phyloP scores from a whole-genome alignment of 2,329 filamentous ascomycete species.

The Talaromyces funiculosus region DNA sequence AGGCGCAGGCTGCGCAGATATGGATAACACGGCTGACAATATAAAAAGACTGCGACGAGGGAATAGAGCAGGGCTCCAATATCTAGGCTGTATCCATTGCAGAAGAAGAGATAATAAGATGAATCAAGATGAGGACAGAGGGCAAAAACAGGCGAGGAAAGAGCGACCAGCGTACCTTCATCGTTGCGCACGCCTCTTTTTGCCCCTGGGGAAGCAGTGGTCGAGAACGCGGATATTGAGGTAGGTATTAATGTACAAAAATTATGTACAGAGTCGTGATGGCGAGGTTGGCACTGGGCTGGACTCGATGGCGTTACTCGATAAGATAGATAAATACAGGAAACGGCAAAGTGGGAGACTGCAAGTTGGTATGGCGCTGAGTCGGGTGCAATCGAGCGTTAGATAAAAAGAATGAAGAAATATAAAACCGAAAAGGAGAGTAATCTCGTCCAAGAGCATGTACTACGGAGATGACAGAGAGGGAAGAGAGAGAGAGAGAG shows the following conservation, averaged over 20 bases:
- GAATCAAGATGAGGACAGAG: not conserved
- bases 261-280: not conserved
- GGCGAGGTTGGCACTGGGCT: not conserved
- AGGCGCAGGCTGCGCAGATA: not conserved
- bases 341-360: not conserved
- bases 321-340: not conserved
- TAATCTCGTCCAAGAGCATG: not conserved
- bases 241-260: not conserved
- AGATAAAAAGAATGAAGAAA: not conserved
- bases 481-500: not conserved
- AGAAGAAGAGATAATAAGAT: constrained; percentile 4
- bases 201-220: not conserved
- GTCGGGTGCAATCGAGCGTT: not conserved
- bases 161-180: constrained; percentile 7
- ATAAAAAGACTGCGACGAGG: not conserved
- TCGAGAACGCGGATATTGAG: not conserved
- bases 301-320: not conserved
- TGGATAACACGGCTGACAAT: not conserved
- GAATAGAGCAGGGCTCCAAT: not conserved
- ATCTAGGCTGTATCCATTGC: not conserved
- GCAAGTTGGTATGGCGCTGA: not conserved
- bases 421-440: not conserved
- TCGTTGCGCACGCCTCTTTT: not conserved
- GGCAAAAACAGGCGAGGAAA: not conserved
- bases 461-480: not conserved